These are phyloP conservation scores for Misopates orontium DNA, from an alignment of 257 asterid species.

Conservation along the genomic window DNA sequence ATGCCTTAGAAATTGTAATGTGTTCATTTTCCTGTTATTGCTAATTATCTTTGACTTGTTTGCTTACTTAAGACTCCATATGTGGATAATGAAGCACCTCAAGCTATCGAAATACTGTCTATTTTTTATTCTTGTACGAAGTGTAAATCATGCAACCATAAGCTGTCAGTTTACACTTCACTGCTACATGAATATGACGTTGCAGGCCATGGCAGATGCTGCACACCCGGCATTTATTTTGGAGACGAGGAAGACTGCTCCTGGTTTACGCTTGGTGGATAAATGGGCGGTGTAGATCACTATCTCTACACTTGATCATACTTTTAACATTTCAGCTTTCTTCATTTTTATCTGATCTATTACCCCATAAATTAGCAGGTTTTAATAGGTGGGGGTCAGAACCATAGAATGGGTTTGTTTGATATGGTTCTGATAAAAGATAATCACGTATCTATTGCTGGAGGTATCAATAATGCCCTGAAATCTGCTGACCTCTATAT, in stretches of 20 bases:
- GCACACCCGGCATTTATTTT: slow-evolving; percentile 81
- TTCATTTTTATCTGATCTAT: slow-evolving; percentile 15
- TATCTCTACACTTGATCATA: slow-evolving; percentile 29
- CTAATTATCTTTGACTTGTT: too few relatives aligned
- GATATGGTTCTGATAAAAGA: slow-evolving; percentile 99
- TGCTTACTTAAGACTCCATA: too few relatives aligned
- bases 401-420: slow-evolving; percentile 95
- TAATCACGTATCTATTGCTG: slow-evolving; percentile 91
- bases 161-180: too few relatives aligned
- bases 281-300: slow-evolving; percentile 96
- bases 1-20: too few relatives aligned
- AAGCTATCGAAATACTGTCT: too few relatives aligned
- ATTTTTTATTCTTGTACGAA: too few relatives aligned
- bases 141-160: too few relatives aligned
- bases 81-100: too few relatives aligned
- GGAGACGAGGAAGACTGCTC: slow-evolving; percentile 98
- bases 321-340: not conserved
- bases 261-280: slow-evolving; percentile 93
- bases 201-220: slow-evolving; percentile 96
- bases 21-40: too few relatives aligned
- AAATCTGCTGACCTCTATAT: slow-evolving; percentile 77
- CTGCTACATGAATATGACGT: not conserved
- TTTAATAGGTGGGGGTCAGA: slow-evolving; percentile 89
- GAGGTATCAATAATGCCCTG: slow-evolving; percentile 76
- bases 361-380: slow-evolving; percentile 47